These are phyloP conservation scores for Kurtzmaniella quercitrusa DNA, from an alignment of 1,139 yeast genomes.

Conservation along the genomic window DNA sequence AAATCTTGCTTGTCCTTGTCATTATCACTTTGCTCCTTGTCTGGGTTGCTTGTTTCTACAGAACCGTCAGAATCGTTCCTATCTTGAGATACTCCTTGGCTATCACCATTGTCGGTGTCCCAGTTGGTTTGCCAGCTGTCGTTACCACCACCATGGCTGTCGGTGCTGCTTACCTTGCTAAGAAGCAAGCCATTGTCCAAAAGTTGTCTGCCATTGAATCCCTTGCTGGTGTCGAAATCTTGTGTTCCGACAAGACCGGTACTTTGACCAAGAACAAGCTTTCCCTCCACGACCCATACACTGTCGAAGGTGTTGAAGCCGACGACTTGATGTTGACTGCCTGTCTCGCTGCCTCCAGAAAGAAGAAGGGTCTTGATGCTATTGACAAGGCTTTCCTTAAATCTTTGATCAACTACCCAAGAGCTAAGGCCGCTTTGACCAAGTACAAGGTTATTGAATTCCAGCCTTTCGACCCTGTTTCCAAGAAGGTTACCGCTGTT, in stretches of 20 bases:
- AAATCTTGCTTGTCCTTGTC: constrained; percentile 83
- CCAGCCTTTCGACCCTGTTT: constrained; percentile 97
- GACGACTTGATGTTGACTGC: constrained; percentile 98
- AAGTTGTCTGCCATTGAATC: constrained; percentile 98
- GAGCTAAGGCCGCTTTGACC: constrained; percentile 92
- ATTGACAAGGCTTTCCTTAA: constrained; percentile 96
- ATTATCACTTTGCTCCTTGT: constrained; percentile 83
- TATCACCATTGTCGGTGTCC: constrained; percentile 98
- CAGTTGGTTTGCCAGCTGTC: constrained; percentile 99
- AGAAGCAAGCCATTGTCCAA: constrained; percentile 98
- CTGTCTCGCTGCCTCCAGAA: constrained; percentile 97
- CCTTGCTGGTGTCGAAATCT: constrained; percentile 97
- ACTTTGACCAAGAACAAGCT: constrained; percentile 97
- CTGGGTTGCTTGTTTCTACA: constrained; percentile 95
- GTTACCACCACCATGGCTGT: constrained; percentile 99
- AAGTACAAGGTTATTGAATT: constrained; percentile 93
- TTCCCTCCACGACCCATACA: constrained; percentile 96
- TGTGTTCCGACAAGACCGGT: constrained; percentile 99
- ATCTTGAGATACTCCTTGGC: constrained; percentile 94
- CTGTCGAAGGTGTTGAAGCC: constrained; percentile 98
- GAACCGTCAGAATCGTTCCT: constrained; percentile 82
- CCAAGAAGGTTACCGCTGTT: constrained; percentile 92
- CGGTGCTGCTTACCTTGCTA: constrained; percentile 99
- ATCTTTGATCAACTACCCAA: constrained; percentile 80
- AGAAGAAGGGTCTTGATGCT: constrained; percentile 98